Conservation (phyloP, 108 stramenopile species). For the Nannochloropsis gaditana region DNA sequence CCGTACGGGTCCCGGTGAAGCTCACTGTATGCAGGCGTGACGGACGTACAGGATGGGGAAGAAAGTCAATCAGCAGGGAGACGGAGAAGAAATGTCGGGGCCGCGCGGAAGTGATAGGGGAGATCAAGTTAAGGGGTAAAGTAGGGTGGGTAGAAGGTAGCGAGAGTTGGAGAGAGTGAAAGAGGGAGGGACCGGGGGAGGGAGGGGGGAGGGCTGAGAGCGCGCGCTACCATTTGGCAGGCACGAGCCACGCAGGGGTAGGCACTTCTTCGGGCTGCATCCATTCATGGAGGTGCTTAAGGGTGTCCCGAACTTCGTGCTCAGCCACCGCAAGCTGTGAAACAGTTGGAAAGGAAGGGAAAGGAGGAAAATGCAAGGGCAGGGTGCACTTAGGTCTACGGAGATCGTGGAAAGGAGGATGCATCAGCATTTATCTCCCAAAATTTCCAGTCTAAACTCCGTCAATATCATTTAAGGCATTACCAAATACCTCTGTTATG, state of each 20-base stretch:
- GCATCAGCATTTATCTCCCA: too few species aligned
- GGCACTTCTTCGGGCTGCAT: slow-evolving; percentile 2
- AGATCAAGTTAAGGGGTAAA: neutral
- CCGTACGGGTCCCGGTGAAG: neutral
- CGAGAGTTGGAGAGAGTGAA: neutral
- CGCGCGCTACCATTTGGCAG: neutral
- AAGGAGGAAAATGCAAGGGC: neutral
- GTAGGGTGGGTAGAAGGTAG: neutral
- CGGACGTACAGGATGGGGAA: too few species aligned
- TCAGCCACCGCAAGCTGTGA: slow-evolving; percentile 12
- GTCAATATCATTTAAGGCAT: too few species aligned
- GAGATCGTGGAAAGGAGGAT: too few species aligned
- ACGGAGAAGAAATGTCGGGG: too few species aligned
- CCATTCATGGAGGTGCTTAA: neutral
- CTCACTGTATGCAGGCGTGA: neutral
- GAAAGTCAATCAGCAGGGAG: too few species aligned
- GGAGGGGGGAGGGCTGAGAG: neutral
- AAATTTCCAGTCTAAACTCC: too few species aligned
- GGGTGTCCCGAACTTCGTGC: neutral
- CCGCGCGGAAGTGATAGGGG: neutral
- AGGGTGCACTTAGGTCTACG: too few species aligned
- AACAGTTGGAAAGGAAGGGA: neutral
- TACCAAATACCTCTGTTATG: neutral
- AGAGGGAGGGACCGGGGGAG: neutral
- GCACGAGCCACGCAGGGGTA: slow-evolving; percentile 5